Conservation (phyloP, 192 early-diverging fungal species). For the Backusella liffmaniae region DNA sequence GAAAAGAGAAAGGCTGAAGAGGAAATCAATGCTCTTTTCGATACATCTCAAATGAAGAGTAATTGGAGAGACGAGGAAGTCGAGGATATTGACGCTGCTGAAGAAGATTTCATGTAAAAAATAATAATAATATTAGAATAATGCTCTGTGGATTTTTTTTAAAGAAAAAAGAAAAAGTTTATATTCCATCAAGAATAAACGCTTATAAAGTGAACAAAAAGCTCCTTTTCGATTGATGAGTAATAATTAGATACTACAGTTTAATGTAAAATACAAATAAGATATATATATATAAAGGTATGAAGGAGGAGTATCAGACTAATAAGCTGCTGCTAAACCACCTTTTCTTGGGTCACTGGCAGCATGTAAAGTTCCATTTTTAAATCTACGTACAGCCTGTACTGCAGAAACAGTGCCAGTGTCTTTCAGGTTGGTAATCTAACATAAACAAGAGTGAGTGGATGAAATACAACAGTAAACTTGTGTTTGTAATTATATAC, state of each 20-base stretch:
- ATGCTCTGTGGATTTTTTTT: too few species aligned
- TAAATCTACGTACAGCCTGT: conserved; percentile 18
- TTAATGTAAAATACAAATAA: background rate
- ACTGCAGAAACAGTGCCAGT: conserved; percentile 32
- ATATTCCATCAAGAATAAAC: too few species aligned
- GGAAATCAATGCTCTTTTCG: conserved; percentile 53
- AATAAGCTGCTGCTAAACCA: conserved; percentile 33
- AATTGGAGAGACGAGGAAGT: conserved; percentile 51
- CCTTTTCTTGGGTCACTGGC: conserved; percentile 33
- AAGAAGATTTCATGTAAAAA: conserved; percentile 68
- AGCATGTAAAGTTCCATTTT: conserved; percentile 21
- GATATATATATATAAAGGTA: background rate
- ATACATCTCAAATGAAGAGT: conserved; percentile 50
- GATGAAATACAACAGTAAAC: background rate
- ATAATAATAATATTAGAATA: background rate
- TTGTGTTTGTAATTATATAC: background rate
- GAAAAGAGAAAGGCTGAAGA: conserved; percentile 44
- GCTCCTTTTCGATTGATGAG: background rate
- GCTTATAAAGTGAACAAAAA: too few species aligned
- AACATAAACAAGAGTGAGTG: background rate
- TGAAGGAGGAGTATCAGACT: background rate
- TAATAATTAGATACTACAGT: background rate
- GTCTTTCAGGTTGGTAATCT: conserved; percentile 36
- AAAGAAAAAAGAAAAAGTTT: background rate
- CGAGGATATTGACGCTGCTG: conserved; percentile 49